Evolutionary conservation across 306 rosid genomes (phyloP), one percentile per base, ranked within the genome.

Genomic region (Pachyrhizus erosus): DNA sequence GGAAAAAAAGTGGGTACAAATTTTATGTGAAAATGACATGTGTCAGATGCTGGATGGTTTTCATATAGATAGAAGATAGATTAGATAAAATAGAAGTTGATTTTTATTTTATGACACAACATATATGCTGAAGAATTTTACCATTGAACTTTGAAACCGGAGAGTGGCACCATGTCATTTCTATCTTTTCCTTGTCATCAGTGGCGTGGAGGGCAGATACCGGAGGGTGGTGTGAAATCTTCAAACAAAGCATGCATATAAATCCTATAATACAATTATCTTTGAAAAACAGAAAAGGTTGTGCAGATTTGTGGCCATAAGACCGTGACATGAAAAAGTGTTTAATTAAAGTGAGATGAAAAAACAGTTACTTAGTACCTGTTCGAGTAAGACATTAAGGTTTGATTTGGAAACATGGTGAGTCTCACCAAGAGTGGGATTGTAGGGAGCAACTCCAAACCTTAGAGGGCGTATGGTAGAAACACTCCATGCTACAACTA

Each of bases 221-320:
- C 1, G 91, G 94, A 15, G 98, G 98, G 74, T 94, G 98, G 81
- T 94, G 94, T 57, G 93, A 94, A 84, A 94, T 86, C 95, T 91
- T 84, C 9, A 54, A 79, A 79, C 67, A 62, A 24, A 9, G 8
- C 24, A 15, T 15, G 45, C 8, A 39, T 24, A 46, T 3, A 55
- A 62, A 15, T 4, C 7, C 33, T 24, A 1, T 26, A 61, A 27
- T 61, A 15, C 68, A 61, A 15, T n/a, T 14, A 48, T 9, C 7
- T 64, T 33, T 6, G 42, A n/a, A 65, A 17, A 9, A 18, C 20
- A 61, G 20, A 34, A 18, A 34, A 67, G 17, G 48, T 27, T 37
- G 23, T 37, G 72, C 17, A 34, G 15, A 65, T 67, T 66, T 34
- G 15, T 20, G 48, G 21, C 18, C 20, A 65, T 27, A n/a, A 10